These are phyloP conservation scores for Teunomyces aglyptinius DNA, from an alignment of 805 yeast genomes.

Conservation along the genomic window DNA sequence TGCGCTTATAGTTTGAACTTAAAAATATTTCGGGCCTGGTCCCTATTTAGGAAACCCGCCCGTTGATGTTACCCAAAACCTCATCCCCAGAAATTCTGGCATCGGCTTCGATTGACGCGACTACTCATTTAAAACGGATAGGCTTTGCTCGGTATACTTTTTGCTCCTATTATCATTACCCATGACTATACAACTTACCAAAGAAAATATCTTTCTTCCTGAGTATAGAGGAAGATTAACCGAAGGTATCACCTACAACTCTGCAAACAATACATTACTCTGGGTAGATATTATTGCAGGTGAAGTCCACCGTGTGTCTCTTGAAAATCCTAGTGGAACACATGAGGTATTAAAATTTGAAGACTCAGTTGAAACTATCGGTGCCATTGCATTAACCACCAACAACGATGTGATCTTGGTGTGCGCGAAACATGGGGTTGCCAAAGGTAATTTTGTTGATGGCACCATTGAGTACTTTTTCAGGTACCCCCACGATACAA, in stretches of 20 bases:
- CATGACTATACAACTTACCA: conserved; percentile 3
- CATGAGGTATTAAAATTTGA: conserved; percentile 41
- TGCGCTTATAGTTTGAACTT: background rate
- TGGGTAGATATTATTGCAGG: conserved; percentile 49
- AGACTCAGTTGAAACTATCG: conserved; percentile 48
- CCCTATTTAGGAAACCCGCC: background rate
- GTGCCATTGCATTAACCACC: conserved; percentile 68
- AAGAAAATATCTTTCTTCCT: conserved; percentile 12
- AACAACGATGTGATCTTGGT: conserved; percentile 50
- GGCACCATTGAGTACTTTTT: conserved; percentile 39
- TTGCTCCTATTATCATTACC: background rate
- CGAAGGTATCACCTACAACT: conserved; percentile 68
- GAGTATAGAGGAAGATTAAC: conserved; percentile 48
- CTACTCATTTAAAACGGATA: background rate
- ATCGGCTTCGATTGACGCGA: background rate
- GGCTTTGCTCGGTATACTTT: background rate
- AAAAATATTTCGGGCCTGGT: background rate
- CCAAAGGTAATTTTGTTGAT: conserved; percentile 46
- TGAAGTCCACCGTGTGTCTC: conserved; percentile 36
- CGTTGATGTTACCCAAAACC: background rate
- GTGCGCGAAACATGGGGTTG: conserved; percentile 68
- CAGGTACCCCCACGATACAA: conserved; percentile 29
- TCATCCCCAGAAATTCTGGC: background rate
- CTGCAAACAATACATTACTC: conserved; percentile 49
- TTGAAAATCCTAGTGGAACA: conserved; percentile 13